Percentiles rank a stretch among this genome's conserved stretches.
Evolutionary conservation across 129 eudicot species (phyloP).

Genomic region (Tagetes erecta): DNA sequence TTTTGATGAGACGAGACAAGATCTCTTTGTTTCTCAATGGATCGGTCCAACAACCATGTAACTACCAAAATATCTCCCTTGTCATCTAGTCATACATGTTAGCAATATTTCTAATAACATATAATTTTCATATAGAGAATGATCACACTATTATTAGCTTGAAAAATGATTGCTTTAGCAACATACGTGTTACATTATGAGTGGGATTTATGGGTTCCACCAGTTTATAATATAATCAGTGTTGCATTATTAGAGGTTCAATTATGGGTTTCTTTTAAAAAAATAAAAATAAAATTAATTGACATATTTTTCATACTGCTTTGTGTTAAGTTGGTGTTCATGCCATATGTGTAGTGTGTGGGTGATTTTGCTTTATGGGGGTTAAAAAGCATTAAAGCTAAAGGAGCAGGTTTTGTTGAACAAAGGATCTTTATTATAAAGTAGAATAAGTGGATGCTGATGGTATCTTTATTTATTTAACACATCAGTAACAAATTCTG

Average conservation of each 20-base stretch:
- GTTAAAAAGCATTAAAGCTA: slow-evolving; percentile 33
- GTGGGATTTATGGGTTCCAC: slow-evolving; percentile 25
- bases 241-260: slow-evolving; percentile 31
- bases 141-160: neutral
- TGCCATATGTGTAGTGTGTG: slow-evolving; percentile 20
- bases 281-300: neutral
- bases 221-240: slow-evolving; percentile 21
- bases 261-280: slow-evolving; percentile 1
- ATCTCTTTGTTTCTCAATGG: slow-evolving; percentile 34
- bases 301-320: slow-evolving; percentile 11
- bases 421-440: slow-evolving; percentile 39
- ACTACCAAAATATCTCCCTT: slow-evolving; percentile 13
- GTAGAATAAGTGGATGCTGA: slow-evolving; percentile 48
- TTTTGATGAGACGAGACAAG: slow-evolving; percentile 17
- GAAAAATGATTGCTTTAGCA: slow-evolving; percentile 16
- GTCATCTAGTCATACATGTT: slow-evolving; percentile 27
- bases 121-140: slow-evolving; percentile 33
- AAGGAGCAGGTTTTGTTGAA: slow-evolving; percentile 41
- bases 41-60: slow-evolving; percentile 28
- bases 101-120: slow-evolving; percentile 23
- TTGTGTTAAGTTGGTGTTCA: slow-evolving; percentile 19
- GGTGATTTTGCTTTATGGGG: slow-evolving; percentile 23
- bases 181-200: slow-evolving; percentile 12
- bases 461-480: slow-evolving; percentile 35
- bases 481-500: slow-evolving; percentile 17